phyloP scores from a whole-genome alignment of 108 stramenopile species.

The Discostella stelligeroides region DNA sequence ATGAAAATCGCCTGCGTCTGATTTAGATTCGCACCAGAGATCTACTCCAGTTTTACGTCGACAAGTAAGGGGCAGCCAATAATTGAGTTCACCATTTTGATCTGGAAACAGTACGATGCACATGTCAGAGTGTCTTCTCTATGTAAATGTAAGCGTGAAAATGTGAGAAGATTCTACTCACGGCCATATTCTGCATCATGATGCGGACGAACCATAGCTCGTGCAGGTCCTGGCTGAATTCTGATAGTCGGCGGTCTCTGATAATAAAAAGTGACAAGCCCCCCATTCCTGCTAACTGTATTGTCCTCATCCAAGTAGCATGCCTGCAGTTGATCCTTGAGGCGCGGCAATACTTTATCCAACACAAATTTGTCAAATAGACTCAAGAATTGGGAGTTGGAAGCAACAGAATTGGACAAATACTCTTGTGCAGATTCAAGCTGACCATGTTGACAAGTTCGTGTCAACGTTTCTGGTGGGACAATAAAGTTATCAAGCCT shows the following conservation, averaged over 20 bases:
- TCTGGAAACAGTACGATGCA: constrained; percentile 19
- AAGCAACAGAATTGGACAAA: constrained; percentile 65
- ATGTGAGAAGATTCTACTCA: constrained; percentile 5
- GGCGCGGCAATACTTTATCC: constrained; percentile 62
- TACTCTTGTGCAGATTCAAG: constrained; percentile 77
- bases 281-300: not conserved
- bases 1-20: constrained; percentile 67
- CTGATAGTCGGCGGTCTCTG: constrained; percentile 89
- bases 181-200: constrained; percentile 87
- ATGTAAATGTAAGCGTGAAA: not conserved
- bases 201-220: constrained; percentile 77
- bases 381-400: constrained; percentile 63
- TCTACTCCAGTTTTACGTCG: constrained; percentile 66
- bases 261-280: constrained; percentile 69
- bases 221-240: constrained; percentile 86
- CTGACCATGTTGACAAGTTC: constrained; percentile 64
- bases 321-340: constrained; percentile 61
- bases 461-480: constrained; percentile 59
- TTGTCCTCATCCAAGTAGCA: constrained; percentile 21
- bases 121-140: not conserved
- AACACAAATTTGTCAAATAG: constrained; percentile 74
- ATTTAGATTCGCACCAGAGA: constrained; percentile 68
- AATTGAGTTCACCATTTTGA: constrained; percentile 90
- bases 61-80: constrained; percentile 88
- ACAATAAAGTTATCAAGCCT: constrained; percentile 76